Conservation (phyloP, 306 rosid species). For the Oemleria cerasiformis region DNA sequence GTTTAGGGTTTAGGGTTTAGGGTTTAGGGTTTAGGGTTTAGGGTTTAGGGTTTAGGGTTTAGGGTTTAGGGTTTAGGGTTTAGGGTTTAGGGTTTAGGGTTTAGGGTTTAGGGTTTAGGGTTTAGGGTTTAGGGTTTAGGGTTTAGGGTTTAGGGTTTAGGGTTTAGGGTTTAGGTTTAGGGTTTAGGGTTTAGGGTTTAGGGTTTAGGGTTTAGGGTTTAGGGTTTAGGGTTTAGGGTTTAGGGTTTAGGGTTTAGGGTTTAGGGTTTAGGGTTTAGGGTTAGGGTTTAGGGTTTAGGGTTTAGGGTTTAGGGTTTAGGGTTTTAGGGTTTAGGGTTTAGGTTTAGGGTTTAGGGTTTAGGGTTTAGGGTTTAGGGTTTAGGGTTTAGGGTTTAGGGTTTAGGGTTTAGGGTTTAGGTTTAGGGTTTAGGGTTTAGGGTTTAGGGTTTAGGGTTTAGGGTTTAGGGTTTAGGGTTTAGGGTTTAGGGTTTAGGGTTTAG, state of each 20-base stretch:
- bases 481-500: background rate
- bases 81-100: background rate
- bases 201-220: background rate
- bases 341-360: background rate
- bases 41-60: background rate
- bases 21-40: constrained; percentile 2
- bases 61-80: background rate
- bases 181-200: background rate
- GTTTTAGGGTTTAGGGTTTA: constrained; percentile 2
- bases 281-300: background rate
- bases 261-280: constrained; percentile 4
- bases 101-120: background rate
- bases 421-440: constrained; percentile 2
- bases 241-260: constrained; percentile 2
- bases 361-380: background rate
- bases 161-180: background rate
- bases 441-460: background rate
- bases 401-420: constrained; percentile 3
- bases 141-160: background rate
- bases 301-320: background rate
- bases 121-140: background rate
- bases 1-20: background rate
- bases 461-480: constrained; percentile 3
- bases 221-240: background rate
- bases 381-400: constrained; percentile 2